phyloP scores from a whole-genome alignment of 257 asterid species.

The Salvia splendens region DNA sequence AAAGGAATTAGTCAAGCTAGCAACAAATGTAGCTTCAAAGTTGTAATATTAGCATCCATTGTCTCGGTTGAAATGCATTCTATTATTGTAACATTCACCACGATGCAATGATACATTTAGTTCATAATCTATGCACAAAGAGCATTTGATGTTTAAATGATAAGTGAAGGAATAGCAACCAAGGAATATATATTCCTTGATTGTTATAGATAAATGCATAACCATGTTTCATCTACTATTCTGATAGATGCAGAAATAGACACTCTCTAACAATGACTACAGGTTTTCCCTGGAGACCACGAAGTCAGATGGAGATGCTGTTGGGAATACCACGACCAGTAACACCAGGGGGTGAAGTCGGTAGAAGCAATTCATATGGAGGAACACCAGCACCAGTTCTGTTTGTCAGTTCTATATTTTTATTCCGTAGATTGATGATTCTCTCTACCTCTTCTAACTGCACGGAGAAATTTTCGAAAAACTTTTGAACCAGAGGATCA shows the following conservation, averaged over 20 bases:
- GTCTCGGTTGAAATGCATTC: slow-evolving; percentile 1
- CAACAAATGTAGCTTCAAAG: slow-evolving; percentile 43
- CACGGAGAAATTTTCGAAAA: slow-evolving; percentile 55
- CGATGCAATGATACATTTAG: no score
- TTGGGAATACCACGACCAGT: slow-evolving; percentile 89
- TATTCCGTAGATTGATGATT: slow-evolving; percentile 62
- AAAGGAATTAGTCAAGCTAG: slow-evolving; percentile 48
- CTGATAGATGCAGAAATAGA: not conserved
- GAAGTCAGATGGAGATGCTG: slow-evolving; percentile 72
- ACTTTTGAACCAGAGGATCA: slow-evolving; percentile 64
- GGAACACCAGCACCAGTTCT: slow-evolving; percentile 93
- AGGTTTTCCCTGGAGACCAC: not conserved
- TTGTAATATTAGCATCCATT: slow-evolving; percentile 28
- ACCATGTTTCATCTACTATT: slow-evolving; percentile 6
- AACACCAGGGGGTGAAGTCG: slow-evolving; percentile 75
- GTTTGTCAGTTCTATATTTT: slow-evolving; percentile 52
- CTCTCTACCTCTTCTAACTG: slow-evolving; percentile 65
- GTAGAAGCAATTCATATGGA: slow-evolving; percentile 78
- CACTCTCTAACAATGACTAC: not conserved
- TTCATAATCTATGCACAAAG: not conserved
- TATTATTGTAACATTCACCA: not conserved
- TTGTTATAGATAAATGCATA: slow-evolving; percentile 2
- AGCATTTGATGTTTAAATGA: not conserved
- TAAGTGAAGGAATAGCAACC: not conserved
- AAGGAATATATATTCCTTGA: not conserved